phyloP scores from a whole-genome alignment of 208 protist species.

The Endotrypanum monterogeii region DNA sequence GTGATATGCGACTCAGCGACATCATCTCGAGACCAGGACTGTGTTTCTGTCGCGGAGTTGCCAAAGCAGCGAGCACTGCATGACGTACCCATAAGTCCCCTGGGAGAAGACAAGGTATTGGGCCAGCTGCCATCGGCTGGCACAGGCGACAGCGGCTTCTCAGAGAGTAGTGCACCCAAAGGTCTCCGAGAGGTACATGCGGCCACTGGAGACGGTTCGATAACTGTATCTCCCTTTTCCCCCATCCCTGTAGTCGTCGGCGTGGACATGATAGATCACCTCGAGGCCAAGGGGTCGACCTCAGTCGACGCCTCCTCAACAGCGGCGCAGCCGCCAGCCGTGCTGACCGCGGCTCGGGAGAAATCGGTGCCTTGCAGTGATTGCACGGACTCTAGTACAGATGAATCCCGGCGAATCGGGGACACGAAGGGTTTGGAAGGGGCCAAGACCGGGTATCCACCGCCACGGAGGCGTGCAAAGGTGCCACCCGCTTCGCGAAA shows the following conservation, averaged over 20 bases:
- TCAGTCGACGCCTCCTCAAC: background rate
- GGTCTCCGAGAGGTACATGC: background rate
- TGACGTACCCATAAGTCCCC: background rate
- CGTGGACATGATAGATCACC: background rate
- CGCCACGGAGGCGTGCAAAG: background rate
- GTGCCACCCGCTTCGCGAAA: conserved; percentile 9
- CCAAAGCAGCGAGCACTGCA: background rate
- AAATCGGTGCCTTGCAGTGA: background rate
- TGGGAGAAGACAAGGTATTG: background rate
- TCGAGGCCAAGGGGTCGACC: too few species aligned
- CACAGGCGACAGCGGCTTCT: background rate
- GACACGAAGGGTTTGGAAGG: too few species aligned
- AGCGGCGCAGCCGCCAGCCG: background rate
- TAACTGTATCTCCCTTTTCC: background rate
- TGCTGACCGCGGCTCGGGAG: background rate
- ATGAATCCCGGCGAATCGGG: background rate
- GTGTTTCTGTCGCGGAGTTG: too few species aligned
- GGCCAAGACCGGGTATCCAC: background rate
- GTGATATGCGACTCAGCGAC: background rate
- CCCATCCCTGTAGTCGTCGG: background rate
- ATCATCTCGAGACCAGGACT: background rate
- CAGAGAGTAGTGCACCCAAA: background rate
- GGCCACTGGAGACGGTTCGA: background rate
- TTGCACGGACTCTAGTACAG: background rate
- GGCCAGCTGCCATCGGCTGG: background rate